These are phyloP conservation scores for Sarocladium kiliense DNA, from an alignment of 2,329 filamentous ascomycete genomes.

Conservation along the genomic window DNA sequence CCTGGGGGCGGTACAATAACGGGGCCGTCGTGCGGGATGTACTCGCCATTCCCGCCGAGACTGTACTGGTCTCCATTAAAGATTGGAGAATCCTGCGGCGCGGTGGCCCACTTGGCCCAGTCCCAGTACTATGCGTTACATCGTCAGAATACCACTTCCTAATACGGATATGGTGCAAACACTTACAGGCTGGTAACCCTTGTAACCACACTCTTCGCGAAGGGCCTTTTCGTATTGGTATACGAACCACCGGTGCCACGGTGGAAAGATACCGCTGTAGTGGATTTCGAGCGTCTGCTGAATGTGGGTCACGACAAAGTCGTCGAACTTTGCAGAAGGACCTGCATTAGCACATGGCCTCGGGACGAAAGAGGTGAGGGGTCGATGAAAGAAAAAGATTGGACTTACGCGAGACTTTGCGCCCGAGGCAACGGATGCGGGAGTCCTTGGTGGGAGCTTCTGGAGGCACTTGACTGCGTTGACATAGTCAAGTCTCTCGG, in stretches of 20 bases:
- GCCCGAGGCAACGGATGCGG: slow-evolving; percentile 27
- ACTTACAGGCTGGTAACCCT: slow-evolving; percentile 16
- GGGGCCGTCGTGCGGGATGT: slow-evolving; percentile 24
- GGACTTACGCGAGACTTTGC: slow-evolving; percentile 24
- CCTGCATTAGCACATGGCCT: slow-evolving; percentile 1
- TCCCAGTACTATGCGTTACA: slow-evolving; percentile 36
- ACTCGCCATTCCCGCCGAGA: slow-evolving; percentile 40
- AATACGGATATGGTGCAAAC: background rate
- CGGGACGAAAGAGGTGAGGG: background rate
- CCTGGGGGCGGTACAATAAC: slow-evolving; percentile 21
- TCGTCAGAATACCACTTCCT: background rate
- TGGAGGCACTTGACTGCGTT: slow-evolving; percentile 35
- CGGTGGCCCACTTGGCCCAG: slow-evolving; percentile 40
- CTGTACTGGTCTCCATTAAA: slow-evolving; percentile 45
- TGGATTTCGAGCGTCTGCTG: slow-evolving; percentile 32
- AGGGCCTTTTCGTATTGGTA: slow-evolving; percentile 18
- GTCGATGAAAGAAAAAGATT: background rate
- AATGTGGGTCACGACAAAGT: slow-evolving; percentile 35
- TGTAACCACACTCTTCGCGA: slow-evolving; percentile 29
- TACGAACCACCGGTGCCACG: slow-evolving; percentile 33
- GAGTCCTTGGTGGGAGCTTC: slow-evolving; percentile 23
- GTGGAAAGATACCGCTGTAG: slow-evolving; percentile 24
- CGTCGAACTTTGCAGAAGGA: slow-evolving; percentile 25
- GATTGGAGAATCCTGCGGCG: slow-evolving; percentile 40
- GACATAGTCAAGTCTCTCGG: slow-evolving; percentile 33